phyloP scores from a whole-genome alignment of 2,329 filamentous ascomycete genomes.

The Apiospora pterosperma region DNA sequence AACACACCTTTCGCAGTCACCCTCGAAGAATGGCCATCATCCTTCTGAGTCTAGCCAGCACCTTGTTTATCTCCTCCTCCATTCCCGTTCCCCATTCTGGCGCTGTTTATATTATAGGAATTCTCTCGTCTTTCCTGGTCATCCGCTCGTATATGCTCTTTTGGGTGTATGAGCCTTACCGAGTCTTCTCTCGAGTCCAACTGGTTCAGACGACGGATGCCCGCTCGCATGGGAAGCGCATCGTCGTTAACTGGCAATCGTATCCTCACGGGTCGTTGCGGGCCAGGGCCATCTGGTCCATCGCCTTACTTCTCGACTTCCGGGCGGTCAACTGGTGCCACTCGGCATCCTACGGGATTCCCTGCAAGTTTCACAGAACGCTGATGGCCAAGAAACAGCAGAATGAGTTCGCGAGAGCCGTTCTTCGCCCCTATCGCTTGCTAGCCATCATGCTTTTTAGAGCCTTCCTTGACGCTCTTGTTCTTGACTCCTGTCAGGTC shows the following conservation, averaged over 20 bases:
- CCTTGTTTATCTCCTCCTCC: background rate
- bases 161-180: background rate
- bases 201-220: background rate
- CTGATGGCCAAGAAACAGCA: background rate
- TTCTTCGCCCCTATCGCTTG: background rate
- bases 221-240: background rate
- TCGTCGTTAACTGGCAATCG: background rate
- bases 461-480: background rate
- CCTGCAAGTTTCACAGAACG: background rate
- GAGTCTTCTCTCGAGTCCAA: background rate
- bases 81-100: background rate
- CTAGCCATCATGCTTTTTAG: background rate
- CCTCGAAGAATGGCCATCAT: background rate
- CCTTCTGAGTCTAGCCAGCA: background rate
- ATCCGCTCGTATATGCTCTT: background rate
- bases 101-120: background rate
- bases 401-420: background rate
- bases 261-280: background rate
- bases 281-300: background rate
- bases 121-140: background rate
- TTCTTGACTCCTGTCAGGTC: background rate
- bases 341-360: background rate
- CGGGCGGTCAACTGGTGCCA: background rate
- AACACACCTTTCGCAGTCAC: background rate
- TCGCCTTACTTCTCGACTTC: background rate